Evolutionary conservation across 2,329 filamentous ascomycete species (phyloP).

Genomic region (Sclerotinia glacialis): DNA sequence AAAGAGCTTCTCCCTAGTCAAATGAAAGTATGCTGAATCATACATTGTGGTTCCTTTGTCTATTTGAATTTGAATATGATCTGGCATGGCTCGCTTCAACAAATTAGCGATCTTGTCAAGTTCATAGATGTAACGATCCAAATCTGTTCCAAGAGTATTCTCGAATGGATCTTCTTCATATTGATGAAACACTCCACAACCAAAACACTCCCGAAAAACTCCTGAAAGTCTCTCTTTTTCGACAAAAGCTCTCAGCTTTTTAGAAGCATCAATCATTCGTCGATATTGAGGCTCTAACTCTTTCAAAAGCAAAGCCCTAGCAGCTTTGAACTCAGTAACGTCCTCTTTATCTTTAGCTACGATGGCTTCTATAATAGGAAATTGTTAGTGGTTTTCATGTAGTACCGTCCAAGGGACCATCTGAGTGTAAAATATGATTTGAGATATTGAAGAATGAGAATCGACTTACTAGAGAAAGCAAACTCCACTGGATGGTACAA

Average conservation of each 20-base stretch:
- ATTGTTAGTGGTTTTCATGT: background rate
- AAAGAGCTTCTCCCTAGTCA: slow-evolving; percentile 10
- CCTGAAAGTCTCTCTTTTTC: slow-evolving; percentile 3
- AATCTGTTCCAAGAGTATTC: background rate
- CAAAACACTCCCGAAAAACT: slow-evolving; percentile 12
- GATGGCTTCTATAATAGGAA: background rate
- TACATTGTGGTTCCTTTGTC: slow-evolving; percentile 18
- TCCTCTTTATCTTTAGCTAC: slow-evolving; percentile 11
- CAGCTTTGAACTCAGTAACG: slow-evolving; percentile 16
- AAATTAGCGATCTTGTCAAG: slow-evolving; percentile 16
- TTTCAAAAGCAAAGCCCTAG: slow-evolving; percentile 7
- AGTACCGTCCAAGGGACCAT: background rate
- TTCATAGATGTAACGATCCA: slow-evolving; percentile 21
- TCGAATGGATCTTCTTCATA: slow-evolving; percentile 18
- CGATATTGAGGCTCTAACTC: slow-evolving; percentile 21
- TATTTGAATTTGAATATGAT: slow-evolving; percentile 8
- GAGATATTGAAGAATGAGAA: too few species aligned
- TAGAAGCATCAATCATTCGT: slow-evolving; percentile 16
- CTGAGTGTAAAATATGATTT: background rate
- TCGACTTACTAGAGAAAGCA: slow-evolving; percentile 17
- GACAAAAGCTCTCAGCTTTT: slow-evolving; percentile 15
- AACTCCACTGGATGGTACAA: slow-evolving; percentile 17
- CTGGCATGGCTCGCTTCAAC: slow-evolving; percentile 15
- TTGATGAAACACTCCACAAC: slow-evolving; percentile 14
- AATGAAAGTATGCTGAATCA: slow-evolving; percentile 1